Base-by-base conservation (phyloP, 164 flowering plant genomes). In the Euptelea pleiosperma region DNA sequence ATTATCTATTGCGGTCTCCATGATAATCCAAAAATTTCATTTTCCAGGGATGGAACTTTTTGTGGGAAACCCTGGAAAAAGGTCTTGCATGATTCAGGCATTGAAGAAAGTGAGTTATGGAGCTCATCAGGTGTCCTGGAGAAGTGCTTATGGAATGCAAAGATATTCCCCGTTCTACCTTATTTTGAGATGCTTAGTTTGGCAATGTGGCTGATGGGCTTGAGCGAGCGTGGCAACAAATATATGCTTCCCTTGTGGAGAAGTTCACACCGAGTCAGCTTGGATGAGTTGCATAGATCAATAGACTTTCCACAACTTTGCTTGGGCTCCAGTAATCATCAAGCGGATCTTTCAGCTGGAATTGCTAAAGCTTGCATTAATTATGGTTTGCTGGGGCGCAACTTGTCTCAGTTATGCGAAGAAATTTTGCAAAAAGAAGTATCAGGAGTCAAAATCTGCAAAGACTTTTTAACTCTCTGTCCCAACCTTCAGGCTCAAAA, bases 51-150 rank as follows among this genome's bases (percentile, higher is more conserved):
- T 64, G 99, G 97, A 39, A 89, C 93, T 3, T 94, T 94, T 70
- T 94, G 99, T 70, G 99, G 97, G 47, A 84, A 78, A 72, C 99
- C 99, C 12, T 94, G 97, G 97, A 71, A 74, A 69, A 87, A 76
- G 70, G 73, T 87, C 25, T 56, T 91, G 49, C 57, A 55, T 69
- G 96, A 85, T 74, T 71, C 77, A 55, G 74, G 75, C 60, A 83
- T 94, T 76, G 73, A 74, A 36, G 93, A 87, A 66, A 67, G 37
- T 55, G 95, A 90, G 40, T 59, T 91, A 41, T 94, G 97, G 96
- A 70, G 57, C 58, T 55, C 77, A 36, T 61, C 64, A 42, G 65
- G 45, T 18, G 30, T 28, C 21, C 76, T 73, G 15, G 98, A 82
- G 18, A 77, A 70, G 60, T 92, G 97, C 70, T 82, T 92, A 45